Evolutionary conservation across 108 stramenopile species (phyloP).

Genomic region (Tribonema minus): DNA sequence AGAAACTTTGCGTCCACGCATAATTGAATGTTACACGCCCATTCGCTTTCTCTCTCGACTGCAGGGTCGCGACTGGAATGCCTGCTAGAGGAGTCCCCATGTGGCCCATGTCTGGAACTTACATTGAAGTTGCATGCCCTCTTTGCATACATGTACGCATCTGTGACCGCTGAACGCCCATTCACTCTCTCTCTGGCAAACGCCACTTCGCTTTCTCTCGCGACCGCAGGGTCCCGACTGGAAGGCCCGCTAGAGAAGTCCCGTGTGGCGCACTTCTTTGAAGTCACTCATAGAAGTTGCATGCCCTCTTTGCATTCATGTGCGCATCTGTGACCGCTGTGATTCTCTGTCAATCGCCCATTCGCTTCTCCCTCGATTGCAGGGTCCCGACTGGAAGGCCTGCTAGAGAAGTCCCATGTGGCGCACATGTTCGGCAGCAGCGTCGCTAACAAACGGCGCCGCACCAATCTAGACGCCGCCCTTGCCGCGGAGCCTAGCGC

Average conservation of each 20-base stretch:
- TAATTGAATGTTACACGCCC: background rate
- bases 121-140: too few species aligned
- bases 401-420: conserved; percentile 46
- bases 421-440: conserved; percentile 5
- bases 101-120: conserved; percentile 7
- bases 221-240: conserved; percentile 25
- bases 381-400: conserved; percentile 41
- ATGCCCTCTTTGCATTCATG: too few species aligned
- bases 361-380: too few species aligned
- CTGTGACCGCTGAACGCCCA: too few species aligned
- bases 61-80: conserved; percentile 31
- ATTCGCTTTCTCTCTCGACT: too few species aligned
- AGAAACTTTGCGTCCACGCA: too few species aligned
- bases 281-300: too few species aligned
- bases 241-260: conserved; percentile 41
- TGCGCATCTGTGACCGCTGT: too few species aligned
- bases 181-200: too few species aligned
- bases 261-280: conserved; percentile 11
- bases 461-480: conserved; percentile 30
- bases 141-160: too few species aligned
- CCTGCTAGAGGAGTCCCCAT: conserved; percentile 38
- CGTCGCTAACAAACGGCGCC: background rate
- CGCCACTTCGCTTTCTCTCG: too few species aligned
- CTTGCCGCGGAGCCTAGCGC: background rate
- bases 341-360: background rate